Evolutionary conservation across 495 filamentous ascomycete genomes (phyloP), one percentile per base, ranked within the genome.

Genomic region (Lepraria neglecta): DNA sequence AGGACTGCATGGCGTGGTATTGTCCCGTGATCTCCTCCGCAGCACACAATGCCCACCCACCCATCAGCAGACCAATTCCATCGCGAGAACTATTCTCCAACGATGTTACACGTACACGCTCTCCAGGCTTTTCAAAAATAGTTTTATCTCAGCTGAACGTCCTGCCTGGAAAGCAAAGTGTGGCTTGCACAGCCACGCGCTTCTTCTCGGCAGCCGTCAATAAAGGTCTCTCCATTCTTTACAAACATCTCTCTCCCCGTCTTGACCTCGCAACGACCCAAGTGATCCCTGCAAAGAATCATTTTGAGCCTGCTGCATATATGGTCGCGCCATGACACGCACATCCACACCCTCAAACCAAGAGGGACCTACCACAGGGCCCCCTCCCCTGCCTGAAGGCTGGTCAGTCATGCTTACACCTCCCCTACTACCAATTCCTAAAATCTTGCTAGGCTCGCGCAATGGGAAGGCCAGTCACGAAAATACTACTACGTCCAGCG

Each of bases 401-500:
- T 69, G 66, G 65, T 67, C 56, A 61, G 58, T 61, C 45, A 24
- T 30, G n/a, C 44, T 43, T 42, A 38, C n/a, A 15, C 12, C 60
- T 9, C 3, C 47, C 17, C 3, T 15, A 35, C 30, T 5, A 6
- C 10, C 40, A n/a, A 17, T 43, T 12, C 3, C 28, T 64, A 19
- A 60, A 12, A 9, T 46, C 54, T 33, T 24, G 44, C 14, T 35
- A 83, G 80, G 80, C 87, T 91, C 63, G 86, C 89, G 21, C 89
- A 92, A 72, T 91, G 89, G 87, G 89, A 92, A 69, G 85, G 83
- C 53, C 69, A 77, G 48, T 83, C 80, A 56, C 81, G 82, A 48
- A 84, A 87, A 69, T 92, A 91, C 73, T 92, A 92, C 71, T 92
- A 80, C 68, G 89, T 92, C 35, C 86, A 91, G 65, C 76, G 88